Evolutionary conservation across 139 green algal genomes (phyloP).

Genomic region (Asterochloris erici): DNA sequence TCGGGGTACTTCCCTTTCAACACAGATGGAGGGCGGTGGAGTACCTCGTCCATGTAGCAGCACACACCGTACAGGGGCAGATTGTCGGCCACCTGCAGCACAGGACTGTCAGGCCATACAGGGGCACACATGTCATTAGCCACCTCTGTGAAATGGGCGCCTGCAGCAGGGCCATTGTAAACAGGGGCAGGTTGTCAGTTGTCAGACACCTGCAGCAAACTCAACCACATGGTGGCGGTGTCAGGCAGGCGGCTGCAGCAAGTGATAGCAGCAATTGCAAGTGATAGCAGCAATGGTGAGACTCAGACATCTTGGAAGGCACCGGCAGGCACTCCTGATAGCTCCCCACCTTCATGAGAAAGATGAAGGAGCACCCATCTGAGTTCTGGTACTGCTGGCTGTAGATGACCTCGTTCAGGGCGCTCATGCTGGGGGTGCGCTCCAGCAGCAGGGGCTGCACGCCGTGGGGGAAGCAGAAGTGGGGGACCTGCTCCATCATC

Average conservation of each 20-base stretch:
- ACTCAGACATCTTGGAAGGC: neutral
- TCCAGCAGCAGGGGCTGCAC: constrained; percentile 62
- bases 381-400: constrained; percentile 47
- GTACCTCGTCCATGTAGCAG: constrained; percentile 69
- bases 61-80: constrained; percentile 84
- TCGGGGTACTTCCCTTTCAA: constrained; percentile 30
- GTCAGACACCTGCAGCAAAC: too few relatives aligned
- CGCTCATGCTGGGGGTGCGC: constrained; percentile 58
- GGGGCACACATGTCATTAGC: too few relatives aligned
- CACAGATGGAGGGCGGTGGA: constrained; percentile 69
- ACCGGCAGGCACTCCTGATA: neutral
- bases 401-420: constrained; percentile 75
- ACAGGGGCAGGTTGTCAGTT: too few relatives aligned
- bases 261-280: too few relatives aligned
- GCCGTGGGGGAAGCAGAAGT: constrained; percentile 77
- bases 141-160: too few relatives aligned
- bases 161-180: too few relatives aligned
- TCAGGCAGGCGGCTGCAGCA: too few relatives aligned
- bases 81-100: constrained; percentile 52
- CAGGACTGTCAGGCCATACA: too few relatives aligned
- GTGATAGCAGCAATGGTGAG: too few relatives aligned
- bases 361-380: constrained; percentile 68
- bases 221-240: too few relatives aligned
- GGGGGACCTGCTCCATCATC: constrained; percentile 41
- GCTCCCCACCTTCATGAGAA: constrained; percentile 61